phyloP scores from a whole-genome alignment of 257 asterid genomes.

The Przewalskia tangutica region DNA sequence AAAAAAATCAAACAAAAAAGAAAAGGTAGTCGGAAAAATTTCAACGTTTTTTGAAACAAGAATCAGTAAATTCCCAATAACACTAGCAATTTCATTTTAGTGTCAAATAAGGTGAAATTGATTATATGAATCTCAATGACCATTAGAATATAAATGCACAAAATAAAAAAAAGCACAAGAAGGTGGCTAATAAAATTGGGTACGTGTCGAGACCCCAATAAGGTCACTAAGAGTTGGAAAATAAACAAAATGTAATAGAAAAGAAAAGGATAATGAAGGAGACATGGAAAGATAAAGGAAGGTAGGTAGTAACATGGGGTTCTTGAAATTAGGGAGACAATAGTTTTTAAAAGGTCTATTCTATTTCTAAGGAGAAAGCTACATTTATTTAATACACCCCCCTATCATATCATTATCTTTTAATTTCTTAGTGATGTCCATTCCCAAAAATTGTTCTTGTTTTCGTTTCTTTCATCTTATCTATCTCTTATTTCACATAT shows the following conservation, averaged over 20 bases:
- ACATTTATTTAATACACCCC: not conserved
- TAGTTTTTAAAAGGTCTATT: conserved; percentile 9
- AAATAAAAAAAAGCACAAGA: not conserved
- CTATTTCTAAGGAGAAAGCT: not conserved
- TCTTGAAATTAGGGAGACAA: conserved; percentile 43
- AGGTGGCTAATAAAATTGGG: not conserved
- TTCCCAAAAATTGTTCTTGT: conserved; percentile 11
- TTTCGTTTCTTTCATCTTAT: conserved; percentile 13
- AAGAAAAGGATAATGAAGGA: not conserved
- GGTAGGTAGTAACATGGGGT: conserved; percentile 47
- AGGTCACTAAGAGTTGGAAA: not conserved
- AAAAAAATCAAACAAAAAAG: too few species aligned
- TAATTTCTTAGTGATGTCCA: conserved; percentile 17
- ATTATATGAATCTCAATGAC: not conserved
- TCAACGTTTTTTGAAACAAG: not conserved
- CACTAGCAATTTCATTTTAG: not conserved
- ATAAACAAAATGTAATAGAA: not conserved
- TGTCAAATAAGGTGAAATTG: not conserved
- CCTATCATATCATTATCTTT: not conserved
- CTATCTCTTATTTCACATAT: not conserved
- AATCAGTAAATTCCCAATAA: not conserved
- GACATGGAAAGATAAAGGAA: conserved; percentile 17
- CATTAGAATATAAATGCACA: not conserved
- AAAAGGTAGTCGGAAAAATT: too few species aligned
- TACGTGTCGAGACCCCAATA: not conserved